Evolutionary conservation across 768 basidiomycete species (phyloP), one percentile per base, ranked within the genome.

Genomic region (Rhizopogon vulgaris): DNA sequence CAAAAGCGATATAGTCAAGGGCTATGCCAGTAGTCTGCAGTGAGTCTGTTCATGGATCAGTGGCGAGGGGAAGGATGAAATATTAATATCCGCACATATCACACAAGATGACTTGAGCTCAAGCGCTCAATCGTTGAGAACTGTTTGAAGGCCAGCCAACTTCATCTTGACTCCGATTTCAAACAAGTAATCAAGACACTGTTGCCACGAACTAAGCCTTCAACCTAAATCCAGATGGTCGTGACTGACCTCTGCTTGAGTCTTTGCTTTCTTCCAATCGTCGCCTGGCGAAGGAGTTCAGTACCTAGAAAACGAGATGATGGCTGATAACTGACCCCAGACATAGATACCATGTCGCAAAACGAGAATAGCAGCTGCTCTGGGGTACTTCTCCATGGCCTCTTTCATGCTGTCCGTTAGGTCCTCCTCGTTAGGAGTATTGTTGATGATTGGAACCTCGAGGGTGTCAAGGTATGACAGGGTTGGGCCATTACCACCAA

Each of bases 101-200:
- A 37, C 11, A 6, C 18, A 41, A 17, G 11, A 27, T 12, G 3
- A 45, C 11, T 3, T 18, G 28, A 32, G 30, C 17, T 22, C 17
- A 12, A 32, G 30, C 43, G 8, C 11, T 67, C 46, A 58, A 32
- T 53, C 51, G 22, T 63, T 64, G 41, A 70, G 48, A n/a, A 73
- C 71, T 1, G 82, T 80, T 6, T 75, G 75, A 8, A 86, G 58
- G 1, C 80, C 80, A 0, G 82, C 82, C 37, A 80, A 67, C 62
- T 79, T 85, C 87, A 89, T 88, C 69, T 86, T 88, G 49, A 91
- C 88, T 10, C 80, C 85, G 46, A 94, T 83, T 64, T 94, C 92
- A 58, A 94, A 91, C 15, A 94, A 75, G 68, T 94, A 94, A 64
- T 94, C 92, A 28, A 94, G 77, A 65, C 92, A 94, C 84, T 89